Base-by-base conservation (phyloP, 2,329 filamentous ascomycete genomes). In the Claviceps cyperi region DNA sequence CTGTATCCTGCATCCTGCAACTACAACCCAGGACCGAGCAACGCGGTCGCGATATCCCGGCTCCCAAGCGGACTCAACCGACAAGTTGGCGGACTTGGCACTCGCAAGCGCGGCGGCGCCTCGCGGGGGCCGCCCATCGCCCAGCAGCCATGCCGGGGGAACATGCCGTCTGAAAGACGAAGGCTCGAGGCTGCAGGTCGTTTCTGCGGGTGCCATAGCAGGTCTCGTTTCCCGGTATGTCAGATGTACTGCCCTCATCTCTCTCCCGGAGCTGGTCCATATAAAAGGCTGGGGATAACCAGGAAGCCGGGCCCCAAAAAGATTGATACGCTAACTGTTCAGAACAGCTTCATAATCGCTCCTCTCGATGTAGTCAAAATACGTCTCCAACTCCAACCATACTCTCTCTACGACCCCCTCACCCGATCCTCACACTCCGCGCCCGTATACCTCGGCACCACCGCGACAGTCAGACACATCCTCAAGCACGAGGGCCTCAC, bases 361-460 rank as follows among this genome's bases (percentile, higher is more conserved):
- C 92, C 92, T 49, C 84, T 98, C 57, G 92, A 98, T 67, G 92
- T 98, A 55, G 81, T 97, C 69, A 97, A 98, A 73, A 98, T 98
- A 69, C 86, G 92, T 45, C 82, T 97, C 44, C 92, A 98, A 66
- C 81, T 98, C 17, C 92, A 97, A 67, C 80, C 86, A 43, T 85
- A 94, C 69, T 89, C 87, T 46, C 78, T 86, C 53, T 84, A 83
- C 58, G 84, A 91, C 61, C 84, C 87, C 2, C 67, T 81, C 9
- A 76, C 80, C 44, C 73, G 82, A 43, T 73, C 78, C 55, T 38
- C 37, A 17, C 69, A 69, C 55, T 55, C 69, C 52, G 64, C 72
- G 13, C 66, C 64, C 49, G 71, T 70, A 44, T 86, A 91, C 69
- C 87, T 83, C 62, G 88, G 88, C 57, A 88, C 87, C 0, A 59